Evolutionary conservation across 2,329 filamentous ascomycete species (phyloP).

Genomic region (Grosmannia serpens): DNA sequence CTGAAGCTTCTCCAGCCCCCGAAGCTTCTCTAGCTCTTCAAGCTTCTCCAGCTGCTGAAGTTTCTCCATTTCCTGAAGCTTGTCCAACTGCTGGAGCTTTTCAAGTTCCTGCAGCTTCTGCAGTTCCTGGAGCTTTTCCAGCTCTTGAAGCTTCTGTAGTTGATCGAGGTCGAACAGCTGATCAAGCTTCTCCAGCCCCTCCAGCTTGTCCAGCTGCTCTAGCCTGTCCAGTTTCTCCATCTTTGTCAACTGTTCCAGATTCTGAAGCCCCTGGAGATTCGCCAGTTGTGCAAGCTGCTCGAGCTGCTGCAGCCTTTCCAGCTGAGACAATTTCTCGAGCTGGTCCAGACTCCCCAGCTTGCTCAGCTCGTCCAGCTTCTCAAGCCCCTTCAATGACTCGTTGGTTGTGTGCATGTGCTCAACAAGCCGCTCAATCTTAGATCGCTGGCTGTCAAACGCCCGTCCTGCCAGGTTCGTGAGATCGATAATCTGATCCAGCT

Average conservation of each 20-base stretch:
- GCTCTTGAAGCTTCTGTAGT: slow-evolving; percentile 26
- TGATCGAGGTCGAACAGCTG: slow-evolving; percentile 1
- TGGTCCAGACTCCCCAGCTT: slow-evolving; percentile 20
- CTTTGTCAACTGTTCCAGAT: slow-evolving; percentile 19
- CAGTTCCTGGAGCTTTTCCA: not conserved
- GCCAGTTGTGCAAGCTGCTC: slow-evolving; percentile 25
- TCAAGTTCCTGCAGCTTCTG: not conserved
- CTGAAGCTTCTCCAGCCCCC: not conserved
- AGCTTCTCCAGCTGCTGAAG: slow-evolving; percentile 33
- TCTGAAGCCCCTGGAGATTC: slow-evolving; percentile 26
- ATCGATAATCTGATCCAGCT: slow-evolving; percentile 10
- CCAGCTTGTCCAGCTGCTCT: slow-evolving; percentile 55
- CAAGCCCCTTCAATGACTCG: not conserved
- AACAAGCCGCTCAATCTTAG: slow-evolving; percentile 8
- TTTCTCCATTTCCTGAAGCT: slow-evolving; percentile 48
- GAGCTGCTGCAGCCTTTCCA: slow-evolving; percentile 9
- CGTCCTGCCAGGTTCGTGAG: slow-evolving; percentile 7
- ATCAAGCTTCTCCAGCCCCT: not conserved
- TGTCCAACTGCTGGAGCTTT: slow-evolving; percentile 16
- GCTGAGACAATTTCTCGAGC: not conserved
- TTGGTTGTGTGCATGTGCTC: not conserved
- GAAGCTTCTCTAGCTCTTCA: slow-evolving; percentile 27
- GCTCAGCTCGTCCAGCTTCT: not conserved
- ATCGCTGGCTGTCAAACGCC: slow-evolving; percentile 10
- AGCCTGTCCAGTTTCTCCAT: slow-evolving; percentile 55